Evolutionary conservation across 1,139 yeast species (phyloP), one percentile per base, ranked within the genome.

Genomic region (Blastobotrys indianensis): DNA sequence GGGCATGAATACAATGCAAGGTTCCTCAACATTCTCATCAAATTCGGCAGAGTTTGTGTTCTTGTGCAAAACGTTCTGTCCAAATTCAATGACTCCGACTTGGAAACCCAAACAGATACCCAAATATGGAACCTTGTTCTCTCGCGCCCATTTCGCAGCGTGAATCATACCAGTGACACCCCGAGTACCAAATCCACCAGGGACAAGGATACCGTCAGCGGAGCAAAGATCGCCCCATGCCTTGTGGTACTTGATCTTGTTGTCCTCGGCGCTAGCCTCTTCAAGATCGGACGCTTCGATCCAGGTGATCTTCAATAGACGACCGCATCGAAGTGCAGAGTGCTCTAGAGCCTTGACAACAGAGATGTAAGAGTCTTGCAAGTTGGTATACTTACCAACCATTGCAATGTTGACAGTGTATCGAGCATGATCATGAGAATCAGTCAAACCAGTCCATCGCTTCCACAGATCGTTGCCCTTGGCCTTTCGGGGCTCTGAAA

Each of bases 81-180:
- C 90, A 64, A 82, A 88, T 65, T 94, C 98, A 62, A 92, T 90
- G 41, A 90, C 95, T 12, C 97, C 98, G 62, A 94, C 79, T 73
- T 94, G 99, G 72, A 94, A 81, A 53, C 99, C 99, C 53, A 94
- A 79, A 72, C 99, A 94, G 53, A 94, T 94, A 63, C 99, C 99
- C 63, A 94, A 76, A 67, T 82, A 94, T 46, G 99, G 99, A 48
- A 88, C 77, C 60, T 83, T 76, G 70, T 88, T 88, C 67, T 85
- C 95, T 71, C 99, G 83, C 20, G 98, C 98, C 82, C 95, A 94
- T 66, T 85, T 84, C 47, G 97, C 95, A 52, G 97, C 98, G 32
- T 88, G 74, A 65, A 94, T 74, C 99, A 94, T 94, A 61, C 98
- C 98, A 71, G 92, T 97, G 52, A 88, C 87, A 69, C 99, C 99